These are phyloP conservation scores for Dittrichia graveolens DNA, from an alignment of 129 eudicot genomes.

Conservation along the genomic window DNA sequence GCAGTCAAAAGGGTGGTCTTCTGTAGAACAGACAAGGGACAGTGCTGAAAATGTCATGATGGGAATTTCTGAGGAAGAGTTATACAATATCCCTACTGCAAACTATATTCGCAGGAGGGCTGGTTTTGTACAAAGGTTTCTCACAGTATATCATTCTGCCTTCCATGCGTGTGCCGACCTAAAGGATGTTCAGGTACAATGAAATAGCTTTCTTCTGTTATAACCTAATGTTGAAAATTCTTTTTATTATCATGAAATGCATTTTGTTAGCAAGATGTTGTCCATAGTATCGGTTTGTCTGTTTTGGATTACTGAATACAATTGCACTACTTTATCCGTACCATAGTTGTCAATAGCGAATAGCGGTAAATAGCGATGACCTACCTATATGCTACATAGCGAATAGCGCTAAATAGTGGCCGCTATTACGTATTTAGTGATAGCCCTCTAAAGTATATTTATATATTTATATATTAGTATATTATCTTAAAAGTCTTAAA, in stretches of 20 bases:
- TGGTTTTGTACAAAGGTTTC: conserved; percentile 51
- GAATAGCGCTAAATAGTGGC: too few species aligned
- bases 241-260: background rate
- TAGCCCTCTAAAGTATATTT: too few species aligned
- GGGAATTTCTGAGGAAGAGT: conserved; percentile 79
- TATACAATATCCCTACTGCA: conserved; percentile 84
- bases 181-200: conserved; percentile 66
- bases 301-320: background rate
- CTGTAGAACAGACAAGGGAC: conserved; percentile 57
- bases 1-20: conserved; percentile 95
- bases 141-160: conserved; percentile 91
- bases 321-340: background rate
- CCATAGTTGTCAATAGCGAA: background rate
- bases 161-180: conserved; percentile 78
- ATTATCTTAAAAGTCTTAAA: too few species aligned
- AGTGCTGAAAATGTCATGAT: conserved; percentile 77
- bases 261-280: background rate
- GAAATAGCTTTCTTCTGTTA: conserved; percentile 3
- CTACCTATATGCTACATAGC: too few species aligned
- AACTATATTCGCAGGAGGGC: conserved; percentile 62
- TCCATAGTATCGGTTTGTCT: background rate
- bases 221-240: background rate
- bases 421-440: too few species aligned
- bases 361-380: too few species aligned
- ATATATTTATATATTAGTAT: too few species aligned